Conservation (phyloP, 1,284 basidiomycete species). For the Ceratobasidium sp. region DNA sequence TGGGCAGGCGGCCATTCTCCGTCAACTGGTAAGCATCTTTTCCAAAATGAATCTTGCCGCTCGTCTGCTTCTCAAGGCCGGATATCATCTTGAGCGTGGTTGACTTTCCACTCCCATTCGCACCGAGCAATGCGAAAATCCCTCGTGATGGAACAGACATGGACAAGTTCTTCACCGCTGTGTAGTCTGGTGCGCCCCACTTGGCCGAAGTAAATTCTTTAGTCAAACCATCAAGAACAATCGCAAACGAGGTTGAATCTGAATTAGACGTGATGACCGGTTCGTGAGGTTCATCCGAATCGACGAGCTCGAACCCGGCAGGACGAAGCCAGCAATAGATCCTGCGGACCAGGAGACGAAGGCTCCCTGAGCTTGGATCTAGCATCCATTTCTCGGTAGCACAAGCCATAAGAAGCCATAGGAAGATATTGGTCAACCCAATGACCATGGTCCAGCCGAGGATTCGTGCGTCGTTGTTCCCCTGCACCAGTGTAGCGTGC, state of each 20-base stretch:
- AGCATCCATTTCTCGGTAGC: slow-evolving; percentile 68
- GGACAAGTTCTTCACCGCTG: slow-evolving; percentile 68
- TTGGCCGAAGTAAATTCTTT: slow-evolving; percentile 58
- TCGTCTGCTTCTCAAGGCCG: slow-evolving; percentile 64
- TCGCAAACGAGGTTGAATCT: slow-evolving; percentile 48
- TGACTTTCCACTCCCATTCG: slow-evolving; percentile 78
- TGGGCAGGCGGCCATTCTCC: slow-evolving; percentile 26
- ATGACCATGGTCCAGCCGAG: slow-evolving; percentile 68
- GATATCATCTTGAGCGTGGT: slow-evolving; percentile 73
- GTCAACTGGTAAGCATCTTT: slow-evolving; percentile 53
- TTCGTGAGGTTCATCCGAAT: slow-evolving; percentile 47
- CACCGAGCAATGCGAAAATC: slow-evolving; percentile 76
- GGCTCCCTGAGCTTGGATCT: slow-evolving; percentile 53
- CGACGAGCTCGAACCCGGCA: slow-evolving; percentile 42
- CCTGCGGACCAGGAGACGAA: slow-evolving; percentile 45
- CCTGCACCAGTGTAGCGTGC: too few species aligned
- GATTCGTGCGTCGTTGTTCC: slow-evolving; percentile 52
- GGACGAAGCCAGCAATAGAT: slow-evolving; percentile 45
- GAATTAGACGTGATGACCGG: slow-evolving; percentile 45
- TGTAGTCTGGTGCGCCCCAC: slow-evolving; percentile 51
- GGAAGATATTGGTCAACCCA: slow-evolving; percentile 68
- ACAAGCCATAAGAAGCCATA: slow-evolving; percentile 72
- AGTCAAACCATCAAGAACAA: slow-evolving; percentile 64
- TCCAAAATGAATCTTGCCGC: slow-evolving; percentile 69
- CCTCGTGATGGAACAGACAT: slow-evolving; percentile 71